Evolutionary conservation across 768 basidiomycete species (phyloP).

Genomic region (Flagelloscypha sp.): DNA sequence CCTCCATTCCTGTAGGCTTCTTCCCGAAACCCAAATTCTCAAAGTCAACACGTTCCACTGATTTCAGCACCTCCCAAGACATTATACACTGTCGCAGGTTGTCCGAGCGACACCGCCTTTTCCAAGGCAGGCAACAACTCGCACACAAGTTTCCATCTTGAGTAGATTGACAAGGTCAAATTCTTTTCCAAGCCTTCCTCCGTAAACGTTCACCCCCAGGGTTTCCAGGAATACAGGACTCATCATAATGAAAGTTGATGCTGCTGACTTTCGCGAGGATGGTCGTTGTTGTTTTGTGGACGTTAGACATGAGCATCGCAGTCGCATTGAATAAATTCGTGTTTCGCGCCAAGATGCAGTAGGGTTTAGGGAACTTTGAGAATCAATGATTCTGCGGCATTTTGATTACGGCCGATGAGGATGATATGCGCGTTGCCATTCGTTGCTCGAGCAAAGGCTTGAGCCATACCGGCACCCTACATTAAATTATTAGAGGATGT

Average conservation of each 20-base stretch:
- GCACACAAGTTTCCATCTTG: slow-evolving; percentile 26
- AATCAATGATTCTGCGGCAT: slow-evolving; percentile 22
- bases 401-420: slow-evolving; percentile 25
- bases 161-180: slow-evolving; percentile 25
- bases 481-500: not conserved
- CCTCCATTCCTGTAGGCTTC: slow-evolving; percentile 13
- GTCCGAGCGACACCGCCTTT: slow-evolving; percentile 21
- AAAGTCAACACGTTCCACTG: slow-evolving; percentile 19
- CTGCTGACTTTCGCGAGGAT: slow-evolving; percentile 19
- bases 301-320: slow-evolving; percentile 24
- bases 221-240: too few relatives aligned
- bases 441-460: slow-evolving; percentile 23
- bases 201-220: too few relatives aligned
- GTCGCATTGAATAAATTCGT: slow-evolving; percentile 28
- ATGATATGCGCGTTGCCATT: slow-evolving; percentile 29
- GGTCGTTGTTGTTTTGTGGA: slow-evolving; percentile 16
- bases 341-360: slow-evolving; percentile 8
- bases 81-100: slow-evolving; percentile 27
- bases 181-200: slow-evolving; percentile 27
- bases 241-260: slow-evolving; percentile 27
- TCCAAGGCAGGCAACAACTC: slow-evolving; percentile 22
- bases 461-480: slow-evolving; percentile 21
- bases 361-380: slow-evolving; percentile 17
- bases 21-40: slow-evolving; percentile 25
- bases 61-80: slow-evolving; percentile 20